phyloP scores from a whole-genome alignment of 225 moss, liverwort and hornwort species.

The Anthoceros angustus region DNA sequence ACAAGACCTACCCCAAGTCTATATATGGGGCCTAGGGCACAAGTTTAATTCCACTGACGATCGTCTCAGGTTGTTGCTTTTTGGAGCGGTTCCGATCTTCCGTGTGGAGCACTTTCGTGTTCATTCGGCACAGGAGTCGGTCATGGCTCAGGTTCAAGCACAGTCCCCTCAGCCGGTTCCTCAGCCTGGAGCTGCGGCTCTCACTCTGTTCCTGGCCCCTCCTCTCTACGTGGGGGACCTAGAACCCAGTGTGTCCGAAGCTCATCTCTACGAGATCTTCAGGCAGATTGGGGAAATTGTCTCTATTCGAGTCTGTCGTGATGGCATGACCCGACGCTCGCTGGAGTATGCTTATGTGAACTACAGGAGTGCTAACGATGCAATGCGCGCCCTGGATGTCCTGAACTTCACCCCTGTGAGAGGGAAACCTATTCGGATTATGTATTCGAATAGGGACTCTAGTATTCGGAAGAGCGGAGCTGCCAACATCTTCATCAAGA shows the following conservation, averaged over 20 bases:
- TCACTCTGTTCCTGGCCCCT: constrained; percentile 78
- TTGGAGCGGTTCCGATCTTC: not conserved
- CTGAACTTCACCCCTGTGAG: constrained; percentile 69
- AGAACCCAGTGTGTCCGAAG: constrained; percentile 84
- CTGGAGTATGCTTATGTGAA: constrained; percentile 94
- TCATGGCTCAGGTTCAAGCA: constrained; percentile 48
- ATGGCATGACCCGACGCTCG: constrained; percentile 84
- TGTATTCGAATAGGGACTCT: constrained; percentile 94
- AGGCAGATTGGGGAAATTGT: constrained; percentile 86
- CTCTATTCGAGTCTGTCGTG: constrained; percentile 94
- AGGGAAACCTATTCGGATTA: constrained; percentile 76
- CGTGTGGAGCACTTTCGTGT: not conserved
- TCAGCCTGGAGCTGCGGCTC: constrained; percentile 48
- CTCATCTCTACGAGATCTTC: constrained; percentile 94
- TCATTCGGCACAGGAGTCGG: not conserved
- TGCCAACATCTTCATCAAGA: constrained; percentile 96
- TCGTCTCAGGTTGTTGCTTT: not conserved
- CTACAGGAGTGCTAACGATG: constrained; percentile 86
- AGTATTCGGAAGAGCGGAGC: constrained; percentile 86
- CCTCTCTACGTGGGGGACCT: constrained; percentile 89
- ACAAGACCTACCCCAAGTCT: not conserved
- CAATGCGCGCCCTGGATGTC: constrained; percentile 75
- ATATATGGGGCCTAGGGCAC: too few species aligned
- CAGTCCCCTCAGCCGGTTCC: constrained; percentile 18
- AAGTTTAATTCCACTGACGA: too few species aligned